Evolutionary conservation across 108 stramenopile species (phyloP), one percentile per base, ranked within the genome.

Genomic region (Tribonema minus): DNA sequence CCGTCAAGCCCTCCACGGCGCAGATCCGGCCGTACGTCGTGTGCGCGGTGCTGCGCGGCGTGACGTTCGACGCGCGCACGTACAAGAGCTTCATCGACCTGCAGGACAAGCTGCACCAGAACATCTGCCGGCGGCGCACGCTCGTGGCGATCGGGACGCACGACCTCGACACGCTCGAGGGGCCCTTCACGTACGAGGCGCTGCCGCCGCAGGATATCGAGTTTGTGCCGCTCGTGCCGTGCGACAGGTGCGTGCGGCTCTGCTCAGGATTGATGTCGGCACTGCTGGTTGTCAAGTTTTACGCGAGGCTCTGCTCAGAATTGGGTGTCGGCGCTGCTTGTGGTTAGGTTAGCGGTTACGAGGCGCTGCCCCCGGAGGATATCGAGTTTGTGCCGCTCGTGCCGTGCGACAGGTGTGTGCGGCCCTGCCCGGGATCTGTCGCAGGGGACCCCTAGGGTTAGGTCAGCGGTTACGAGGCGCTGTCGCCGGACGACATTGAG

Each of bases 101-200:
- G 82, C 98, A 99, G 86, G 98, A 99, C 85, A 95, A 98, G 82
- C 88, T 99, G 35, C 98, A 99, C 81, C 92, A 95, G 41, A 99
- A 99, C 86, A 85, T 99, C 31, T 99, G 98, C 88, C 93, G 98
- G 39, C 89, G 91, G 58, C 90, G 98, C 59, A 97, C 95, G 1
- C 86, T 96, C 35, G 98, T 98, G 64, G 96, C 98, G 31, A 97
- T 99, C 80, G 98, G 98, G 37, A 96, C 98, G 41, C 98, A 99
- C 82, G 98, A 99, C 85, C 81, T 97, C 80, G 95, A 93, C 84
- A 83, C 92, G 20, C 81, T 97, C 36, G 41, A 89, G 75, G 93
- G 92, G 7, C 96, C 96, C 33, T 99, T 95, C 84, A 37, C 38
- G 60, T 99, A 97, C 84, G 91, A 92, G 79, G 98, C 96, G 4